Conservation (phyloP, 2,329 filamentous ascomycete species). For the Fusarium anguioides region DNA sequence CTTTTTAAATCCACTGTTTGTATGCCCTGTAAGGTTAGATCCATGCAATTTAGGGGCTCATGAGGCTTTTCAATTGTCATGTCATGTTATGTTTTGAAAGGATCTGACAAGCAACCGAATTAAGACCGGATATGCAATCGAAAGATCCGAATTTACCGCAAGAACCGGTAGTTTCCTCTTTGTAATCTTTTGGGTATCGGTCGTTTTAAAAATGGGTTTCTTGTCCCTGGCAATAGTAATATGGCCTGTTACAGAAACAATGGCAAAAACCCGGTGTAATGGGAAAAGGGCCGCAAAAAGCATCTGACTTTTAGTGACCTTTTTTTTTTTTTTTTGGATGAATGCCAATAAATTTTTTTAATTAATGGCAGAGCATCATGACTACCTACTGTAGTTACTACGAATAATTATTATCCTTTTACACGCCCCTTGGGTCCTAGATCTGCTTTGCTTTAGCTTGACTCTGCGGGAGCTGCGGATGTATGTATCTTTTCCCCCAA, state of each 20-base stretch:
- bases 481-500: slow-evolving; percentile 37
- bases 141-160: slow-evolving; percentile 30
- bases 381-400: too few species aligned
- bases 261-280: slow-evolving; percentile 35
- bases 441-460: slow-evolving; percentile 6
- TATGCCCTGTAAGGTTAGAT: not conserved
- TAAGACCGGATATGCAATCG: slow-evolving; percentile 26
- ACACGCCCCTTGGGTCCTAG: slow-evolving; percentile 10
- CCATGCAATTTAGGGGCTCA: slow-evolving; percentile 11
- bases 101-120: slow-evolving; percentile 31
- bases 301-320: slow-evolving; percentile 31
- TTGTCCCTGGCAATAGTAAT: not conserved
- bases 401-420: slow-evolving; percentile 3
- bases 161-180: slow-evolving; percentile 16
- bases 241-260: slow-evolving; percentile 27
- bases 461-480: slow-evolving; percentile 35
- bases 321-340: too few species aligned
- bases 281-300: slow-evolving; percentile 40
- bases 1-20: slow-evolving; percentile 9
- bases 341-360: not conserved
- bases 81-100: slow-evolving; percentile 15
- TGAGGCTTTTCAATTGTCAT: slow-evolving; percentile 24
- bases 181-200: slow-evolving; percentile 14
- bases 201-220: slow-evolving; percentile 32
- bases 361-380: slow-evolving; percentile 15